These are phyloP conservation scores for Penicillium sclerotiorum DNA, from an alignment of 2,329 filamentous ascomycete genomes.

Conservation along the genomic window DNA sequence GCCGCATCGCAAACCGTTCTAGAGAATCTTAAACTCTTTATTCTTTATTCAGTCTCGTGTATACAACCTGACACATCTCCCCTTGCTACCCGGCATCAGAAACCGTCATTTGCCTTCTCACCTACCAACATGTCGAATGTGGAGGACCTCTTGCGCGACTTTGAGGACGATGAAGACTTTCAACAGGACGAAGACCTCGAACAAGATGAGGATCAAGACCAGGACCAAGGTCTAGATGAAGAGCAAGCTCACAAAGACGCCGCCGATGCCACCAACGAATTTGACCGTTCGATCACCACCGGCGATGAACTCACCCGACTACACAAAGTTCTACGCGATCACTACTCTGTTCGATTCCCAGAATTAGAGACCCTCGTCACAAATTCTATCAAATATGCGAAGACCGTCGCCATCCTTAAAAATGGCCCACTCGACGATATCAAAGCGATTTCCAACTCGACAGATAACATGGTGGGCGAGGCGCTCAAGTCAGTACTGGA, in stretches of 20 bases:
- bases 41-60: too few species aligned
- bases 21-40: neutral
- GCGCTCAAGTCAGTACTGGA: conserved; percentile 81
- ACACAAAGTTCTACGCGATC: conserved; percentile 94
- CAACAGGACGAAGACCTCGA: conserved; percentile 2
- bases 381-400: conserved; percentile 92
- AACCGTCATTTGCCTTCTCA: neutral
- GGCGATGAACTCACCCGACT: conserved; percentile 90
- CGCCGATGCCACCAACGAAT: conserved; percentile 70
- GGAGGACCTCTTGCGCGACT: conserved; percentile 89
- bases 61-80: neutral
- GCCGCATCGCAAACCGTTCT: conserved; percentile 7
- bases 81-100: neutral
- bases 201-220: conserved; percentile 53
- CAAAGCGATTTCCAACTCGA: conserved; percentile 73
- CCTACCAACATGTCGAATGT: conserved; percentile 74
- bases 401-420: conserved; percentile 88
- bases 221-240: conserved; percentile 66
- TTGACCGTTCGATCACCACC: conserved; percentile 90
- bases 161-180: conserved; percentile 62
- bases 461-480: conserved; percentile 74
- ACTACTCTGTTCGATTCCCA: conserved; percentile 91
- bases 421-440: conserved; percentile 92
- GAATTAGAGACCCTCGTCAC: conserved; percentile 89
- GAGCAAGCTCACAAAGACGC: conserved; percentile 59